Evolutionary conservation across 2,329 filamentous ascomycete species (phyloP).

Genomic region (Fusarium temperatum): DNA sequence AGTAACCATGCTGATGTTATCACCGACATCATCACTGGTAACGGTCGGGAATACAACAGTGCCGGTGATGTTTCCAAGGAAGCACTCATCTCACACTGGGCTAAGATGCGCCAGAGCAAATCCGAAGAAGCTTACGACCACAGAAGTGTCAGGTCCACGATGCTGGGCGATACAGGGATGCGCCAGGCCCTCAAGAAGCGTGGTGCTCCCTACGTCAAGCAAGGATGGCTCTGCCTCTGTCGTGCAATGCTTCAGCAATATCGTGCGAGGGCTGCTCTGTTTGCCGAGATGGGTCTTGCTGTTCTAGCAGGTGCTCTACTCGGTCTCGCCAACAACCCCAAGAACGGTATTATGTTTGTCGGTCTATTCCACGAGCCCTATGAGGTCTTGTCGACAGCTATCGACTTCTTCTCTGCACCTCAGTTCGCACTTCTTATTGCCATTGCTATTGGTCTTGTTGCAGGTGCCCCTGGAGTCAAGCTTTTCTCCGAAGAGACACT

Average conservation of each 20-base stretch:
- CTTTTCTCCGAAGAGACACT: conserved; percentile 56
- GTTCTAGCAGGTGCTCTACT: conserved; percentile 62
- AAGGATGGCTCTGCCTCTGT: conserved; percentile 61
- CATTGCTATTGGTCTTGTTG: conserved; percentile 65
- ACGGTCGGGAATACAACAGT: conserved; percentile 60
- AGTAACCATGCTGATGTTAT: conserved; percentile 66
- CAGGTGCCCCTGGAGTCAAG: conserved; percentile 61
- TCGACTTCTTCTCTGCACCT: conserved; percentile 60
- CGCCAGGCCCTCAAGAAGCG: conserved; percentile 57
- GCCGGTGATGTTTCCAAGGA: conserved; percentile 57
- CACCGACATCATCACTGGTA: conserved; percentile 69
- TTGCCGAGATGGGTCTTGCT: conserved; percentile 63
- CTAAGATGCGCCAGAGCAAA: conserved; percentile 38
- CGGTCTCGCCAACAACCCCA: conserved; percentile 60
- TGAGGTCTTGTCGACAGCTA: conserved; percentile 59
- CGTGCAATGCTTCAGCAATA: conserved; percentile 67
- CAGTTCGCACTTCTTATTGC: conserved; percentile 62
- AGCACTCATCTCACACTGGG: conserved; percentile 61
- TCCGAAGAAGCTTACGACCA: conserved; percentile 19
- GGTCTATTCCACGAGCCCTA: conserved; percentile 62
- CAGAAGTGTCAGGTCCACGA: conserved; percentile 33
- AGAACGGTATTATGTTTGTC: conserved; percentile 62
- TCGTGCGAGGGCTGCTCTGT: conserved; percentile 59
- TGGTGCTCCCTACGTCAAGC: conserved; percentile 58
- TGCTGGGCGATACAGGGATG: conserved; percentile 48